Evolutionary conservation across 2,329 filamentous ascomycete species (phyloP).

Genomic region (Fusarium sulawesiense): DNA sequence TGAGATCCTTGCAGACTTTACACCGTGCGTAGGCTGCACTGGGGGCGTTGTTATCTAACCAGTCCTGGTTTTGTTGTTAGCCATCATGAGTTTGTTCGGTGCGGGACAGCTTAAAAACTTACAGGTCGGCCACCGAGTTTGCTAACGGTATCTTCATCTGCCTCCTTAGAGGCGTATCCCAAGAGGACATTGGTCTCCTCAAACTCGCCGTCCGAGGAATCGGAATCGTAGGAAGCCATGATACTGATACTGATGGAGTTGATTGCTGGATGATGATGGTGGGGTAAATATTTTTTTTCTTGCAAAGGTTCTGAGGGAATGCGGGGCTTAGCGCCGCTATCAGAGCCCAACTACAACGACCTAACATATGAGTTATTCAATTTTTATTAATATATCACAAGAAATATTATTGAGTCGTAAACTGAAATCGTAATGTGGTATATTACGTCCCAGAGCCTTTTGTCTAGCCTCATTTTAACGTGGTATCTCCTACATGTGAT

Average conservation of each 20-base stretch:
- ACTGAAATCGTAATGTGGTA: conserved; percentile 39
- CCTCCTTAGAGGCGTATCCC: conserved; percentile 86
- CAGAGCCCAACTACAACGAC: conserved; percentile 12
- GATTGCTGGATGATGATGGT: conserved; percentile 46
- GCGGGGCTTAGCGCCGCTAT: conserved; percentile 49
- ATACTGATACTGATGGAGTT: conserved; percentile 31
- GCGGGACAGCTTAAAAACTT: conserved; percentile 53
- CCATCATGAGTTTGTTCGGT: conserved; percentile 1
- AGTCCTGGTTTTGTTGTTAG: conserved; percentile 68
- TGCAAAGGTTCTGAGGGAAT: conserved; percentile 36
- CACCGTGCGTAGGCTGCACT: conserved; percentile 84
- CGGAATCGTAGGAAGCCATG: conserved; percentile 87
- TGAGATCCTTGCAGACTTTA: conserved; percentile 84
- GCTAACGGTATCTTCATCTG: conserved; percentile 84
- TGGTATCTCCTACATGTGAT: conserved; percentile 60
- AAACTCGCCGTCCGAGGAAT: conserved; percentile 78
- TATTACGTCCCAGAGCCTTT: conserved; percentile 48
- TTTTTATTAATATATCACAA: conserved; percentile 6
- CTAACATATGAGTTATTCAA: background rate
- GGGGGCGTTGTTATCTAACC: conserved; percentile 80
- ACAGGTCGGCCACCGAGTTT: conserved; percentile 90
- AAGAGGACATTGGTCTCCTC: conserved; percentile 89
- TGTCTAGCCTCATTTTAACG: conserved; percentile 53
- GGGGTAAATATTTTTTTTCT: conserved; percentile 57
- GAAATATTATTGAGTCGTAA: background rate